Conservation (phyloP, 192 early-diverging fungal species). For the Backusella parvicylindrica region DNA sequence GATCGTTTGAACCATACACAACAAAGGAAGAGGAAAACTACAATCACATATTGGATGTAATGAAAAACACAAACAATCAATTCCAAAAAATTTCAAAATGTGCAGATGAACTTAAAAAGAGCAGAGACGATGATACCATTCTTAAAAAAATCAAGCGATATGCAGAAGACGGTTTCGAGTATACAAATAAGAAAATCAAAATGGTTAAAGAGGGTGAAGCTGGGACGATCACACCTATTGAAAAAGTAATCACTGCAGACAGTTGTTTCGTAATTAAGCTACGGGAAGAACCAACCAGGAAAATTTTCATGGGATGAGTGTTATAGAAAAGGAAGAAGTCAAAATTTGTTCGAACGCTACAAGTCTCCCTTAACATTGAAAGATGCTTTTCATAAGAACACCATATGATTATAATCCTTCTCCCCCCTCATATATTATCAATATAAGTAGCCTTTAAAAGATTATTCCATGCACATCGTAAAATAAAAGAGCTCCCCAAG, state of each 20-base stretch:
- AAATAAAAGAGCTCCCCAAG: slow-evolving; percentile 1
- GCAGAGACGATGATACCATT: slow-evolving; percentile 9
- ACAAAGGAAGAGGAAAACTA: slow-evolving; percentile 12
- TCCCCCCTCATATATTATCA: not conserved
- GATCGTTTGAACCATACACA: slow-evolving; percentile 5
- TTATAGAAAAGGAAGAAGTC: slow-evolving; percentile 9
- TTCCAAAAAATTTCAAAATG: slow-evolving; percentile 10
- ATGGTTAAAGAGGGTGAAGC: slow-evolving; percentile 5
- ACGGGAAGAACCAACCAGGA: slow-evolving; percentile 14
- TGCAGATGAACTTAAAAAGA: slow-evolving; percentile 9
- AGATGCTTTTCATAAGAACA: slow-evolving; percentile 12
- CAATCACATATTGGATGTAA: slow-evolving; percentile 9
- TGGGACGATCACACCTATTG: slow-evolving; percentile 5
- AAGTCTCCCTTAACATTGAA: slow-evolving; percentile 11
- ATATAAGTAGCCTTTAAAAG: slow-evolving; percentile 1
- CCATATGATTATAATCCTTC: slow-evolving; percentile 3
- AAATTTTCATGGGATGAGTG: slow-evolving; percentile 8
- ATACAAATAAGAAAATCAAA: slow-evolving; percentile 12
- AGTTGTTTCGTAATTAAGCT: slow-evolving; percentile 5
- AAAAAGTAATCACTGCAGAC: slow-evolving; percentile 9
- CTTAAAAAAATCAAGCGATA: slow-evolving; percentile 16
- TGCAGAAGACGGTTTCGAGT: slow-evolving; percentile 9
- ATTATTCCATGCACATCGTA: not conserved
- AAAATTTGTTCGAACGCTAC: slow-evolving; percentile 7
- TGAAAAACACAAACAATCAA: slow-evolving; percentile 14